Evolutionary conservation across 1,284 basidiomycete genomes (phyloP).

Genomic region (Ceratorhiza oryzae-sativae): DNA sequence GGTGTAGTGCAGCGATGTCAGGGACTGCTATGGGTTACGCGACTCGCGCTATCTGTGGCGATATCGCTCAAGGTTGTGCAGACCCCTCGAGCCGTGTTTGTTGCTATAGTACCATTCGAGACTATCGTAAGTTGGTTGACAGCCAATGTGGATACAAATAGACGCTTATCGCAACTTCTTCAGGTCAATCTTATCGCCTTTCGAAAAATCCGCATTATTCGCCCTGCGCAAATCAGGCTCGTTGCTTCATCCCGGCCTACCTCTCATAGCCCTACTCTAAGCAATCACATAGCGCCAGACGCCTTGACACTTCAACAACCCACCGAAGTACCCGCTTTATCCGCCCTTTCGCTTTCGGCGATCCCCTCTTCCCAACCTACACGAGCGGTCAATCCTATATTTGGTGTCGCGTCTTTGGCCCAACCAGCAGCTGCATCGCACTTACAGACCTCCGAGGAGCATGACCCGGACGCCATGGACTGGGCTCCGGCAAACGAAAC

Average conservation of each 20-base stretch:
- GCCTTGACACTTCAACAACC: not conserved
- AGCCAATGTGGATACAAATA: not conserved
- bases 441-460: conserved; percentile 44
- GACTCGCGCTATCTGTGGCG: not conserved
- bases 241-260: conserved; percentile 10
- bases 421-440: conserved; percentile 46
- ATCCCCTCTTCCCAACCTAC: conserved; percentile 5
- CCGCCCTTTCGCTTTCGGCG: conserved; percentile 19
- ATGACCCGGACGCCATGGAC: conserved; percentile 62
- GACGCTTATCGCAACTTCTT: not conserved
- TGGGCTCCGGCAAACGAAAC: conserved; percentile 62
- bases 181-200: conserved; percentile 12
- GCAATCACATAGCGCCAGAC: not conserved
- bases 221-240: conserved; percentile 21
- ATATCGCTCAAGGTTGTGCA: not conserved
- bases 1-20: not conserved
- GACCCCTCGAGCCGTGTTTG: not conserved
- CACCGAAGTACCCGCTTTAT: conserved; percentile 21
- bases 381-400: conserved; percentile 27
- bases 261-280: not conserved
- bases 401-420: conserved; percentile 18
- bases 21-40: conserved; percentile 10
- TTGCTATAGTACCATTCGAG: not conserved
- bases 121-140: not conserved
- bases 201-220: conserved; percentile 18